Conservation (phyloP, 2,329 filamentous ascomycete species). For the Penicillium freii region DNA sequence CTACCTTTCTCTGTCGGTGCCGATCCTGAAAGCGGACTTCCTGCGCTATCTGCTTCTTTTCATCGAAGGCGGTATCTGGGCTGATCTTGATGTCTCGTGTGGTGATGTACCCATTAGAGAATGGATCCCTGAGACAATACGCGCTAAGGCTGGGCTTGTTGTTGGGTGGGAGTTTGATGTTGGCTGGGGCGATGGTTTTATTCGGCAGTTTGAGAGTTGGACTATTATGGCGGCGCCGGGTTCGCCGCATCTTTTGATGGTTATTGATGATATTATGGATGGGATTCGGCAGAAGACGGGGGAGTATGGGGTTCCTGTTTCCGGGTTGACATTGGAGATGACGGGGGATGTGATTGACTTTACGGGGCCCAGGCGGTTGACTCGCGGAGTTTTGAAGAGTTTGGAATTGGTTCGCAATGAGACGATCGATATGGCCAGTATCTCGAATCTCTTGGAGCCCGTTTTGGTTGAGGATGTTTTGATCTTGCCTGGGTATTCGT, state of each 20-base stretch:
- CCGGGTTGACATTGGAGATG: constrained; percentile 2
- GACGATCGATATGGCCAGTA: neutral
- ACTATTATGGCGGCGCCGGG: constrained; percentile 6
- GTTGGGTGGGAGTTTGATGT: constrained; percentile 11
- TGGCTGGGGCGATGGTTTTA: constrained; percentile 1
- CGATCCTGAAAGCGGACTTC: constrained; percentile 8
- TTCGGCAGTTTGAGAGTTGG: constrained; percentile 11
- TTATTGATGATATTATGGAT: constrained; percentile 13
- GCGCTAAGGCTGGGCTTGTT: neutral
- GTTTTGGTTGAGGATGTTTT: constrained; percentile 8
- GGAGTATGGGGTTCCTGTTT: neutral
- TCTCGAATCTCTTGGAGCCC: constrained; percentile 6
- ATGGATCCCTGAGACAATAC: neutral
- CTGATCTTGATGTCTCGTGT: constrained; percentile 9
- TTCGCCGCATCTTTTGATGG: constrained; percentile 2
- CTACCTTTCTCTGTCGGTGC: constrained; percentile 1
- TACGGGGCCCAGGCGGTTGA: constrained; percentile 10
- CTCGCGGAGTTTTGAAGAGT: constrained; percentile 1
- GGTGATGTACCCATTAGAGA: constrained; percentile 3
- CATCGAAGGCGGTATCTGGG: constrained; percentile 1
- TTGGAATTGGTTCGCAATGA: neutral
- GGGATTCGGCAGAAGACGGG: neutral
- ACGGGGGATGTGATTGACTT: constrained; percentile 4
- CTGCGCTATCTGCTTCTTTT: constrained; percentile 6
- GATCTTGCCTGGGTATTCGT: constrained; percentile 10